Evolutionary conservation across 2,329 filamentous ascomycete genomes (phyloP).

Genomic region (Colletotrichum sojae): DNA sequence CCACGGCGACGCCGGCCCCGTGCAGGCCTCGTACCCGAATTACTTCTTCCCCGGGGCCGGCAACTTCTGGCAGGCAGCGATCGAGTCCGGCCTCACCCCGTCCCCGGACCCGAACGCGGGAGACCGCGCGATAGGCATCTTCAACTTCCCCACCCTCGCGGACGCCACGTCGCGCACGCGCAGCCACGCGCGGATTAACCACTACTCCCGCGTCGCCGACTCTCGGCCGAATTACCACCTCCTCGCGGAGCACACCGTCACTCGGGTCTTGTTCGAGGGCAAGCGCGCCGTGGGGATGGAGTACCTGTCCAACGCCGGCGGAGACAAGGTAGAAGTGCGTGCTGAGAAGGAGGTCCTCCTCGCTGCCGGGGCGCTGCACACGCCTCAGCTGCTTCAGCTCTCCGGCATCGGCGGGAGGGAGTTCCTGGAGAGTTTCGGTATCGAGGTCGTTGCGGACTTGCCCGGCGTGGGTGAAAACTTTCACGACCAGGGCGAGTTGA

Average conservation of each 20-base stretch:
- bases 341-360: constrained; percentile 56
- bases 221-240: constrained; percentile 72
- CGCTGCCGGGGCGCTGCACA: constrained; percentile 57
- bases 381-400: constrained; percentile 61
- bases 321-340: constrained; percentile 14
- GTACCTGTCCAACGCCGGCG: constrained; percentile 53
- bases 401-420: constrained; percentile 61
- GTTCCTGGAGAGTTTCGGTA: constrained; percentile 53
- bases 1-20: constrained; percentile 47
- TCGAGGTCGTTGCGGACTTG: constrained; percentile 59
- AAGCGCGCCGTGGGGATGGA: constrained; percentile 71
- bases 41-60: constrained; percentile 50
- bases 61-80: constrained; percentile 49
- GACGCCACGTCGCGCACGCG: constrained; percentile 49
- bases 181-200: constrained; percentile 47
- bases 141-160: constrained; percentile 45
- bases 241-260: constrained; percentile 69
- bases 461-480: constrained; percentile 65
- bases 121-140: constrained; percentile 44
- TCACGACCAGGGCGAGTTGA: constrained; percentile 55
- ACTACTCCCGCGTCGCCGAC: constrained; percentile 47
- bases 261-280: constrained; percentile 66
- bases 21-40: constrained; percentile 50
- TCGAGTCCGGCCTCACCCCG: constrained; percentile 43
- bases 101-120: constrained; percentile 45